Conservation (phyloP, 257 asterid species). For the Striga asiatica region DNA sequence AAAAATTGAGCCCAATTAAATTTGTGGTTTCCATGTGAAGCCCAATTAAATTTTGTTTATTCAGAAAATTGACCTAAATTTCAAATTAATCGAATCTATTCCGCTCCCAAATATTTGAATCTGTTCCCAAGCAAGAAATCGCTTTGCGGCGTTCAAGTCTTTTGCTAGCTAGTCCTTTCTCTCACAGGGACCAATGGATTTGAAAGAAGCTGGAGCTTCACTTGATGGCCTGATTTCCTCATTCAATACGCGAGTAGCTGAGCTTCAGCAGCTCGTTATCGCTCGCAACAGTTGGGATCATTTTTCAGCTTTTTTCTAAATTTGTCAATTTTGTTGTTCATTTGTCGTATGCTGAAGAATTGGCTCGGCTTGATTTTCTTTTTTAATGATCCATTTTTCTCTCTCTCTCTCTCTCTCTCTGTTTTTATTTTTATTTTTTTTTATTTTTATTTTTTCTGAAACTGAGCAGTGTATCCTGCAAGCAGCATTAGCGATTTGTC, state of each 20-base stretch:
- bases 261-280: constrained; percentile 77
- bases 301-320: neutral
- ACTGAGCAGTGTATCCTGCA: constrained; percentile 68
- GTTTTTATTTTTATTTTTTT: neutral
- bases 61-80: too few relatives aligned
- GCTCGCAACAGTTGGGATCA: constrained; percentile 74
- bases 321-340: neutral
- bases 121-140: too few relatives aligned
- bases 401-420: neutral
- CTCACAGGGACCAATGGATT: constrained; percentile 35
- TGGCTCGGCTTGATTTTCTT: neutral
- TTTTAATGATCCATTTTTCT: neutral
- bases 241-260: constrained; percentile 70
- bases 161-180: too few relatives aligned
- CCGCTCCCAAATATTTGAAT: too few relatives aligned
- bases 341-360: too few relatives aligned
- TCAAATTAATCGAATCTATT: too few relatives aligned
- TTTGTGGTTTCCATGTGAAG: too few relatives aligned
- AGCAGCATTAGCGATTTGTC: constrained; percentile 65
- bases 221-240: constrained; percentile 63
- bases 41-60: too few relatives aligned
- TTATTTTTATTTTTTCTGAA: neutral
- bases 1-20: too few relatives aligned
- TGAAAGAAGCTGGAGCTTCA: constrained; percentile 67
- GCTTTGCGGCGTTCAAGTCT: too few relatives aligned